A percentile compares a stretch with the other conserved stretches of the same genome.
Evolutionary conservation across 306 rosid species (phyloP).

Genomic region (Cicer pinnatifidum): DNA sequence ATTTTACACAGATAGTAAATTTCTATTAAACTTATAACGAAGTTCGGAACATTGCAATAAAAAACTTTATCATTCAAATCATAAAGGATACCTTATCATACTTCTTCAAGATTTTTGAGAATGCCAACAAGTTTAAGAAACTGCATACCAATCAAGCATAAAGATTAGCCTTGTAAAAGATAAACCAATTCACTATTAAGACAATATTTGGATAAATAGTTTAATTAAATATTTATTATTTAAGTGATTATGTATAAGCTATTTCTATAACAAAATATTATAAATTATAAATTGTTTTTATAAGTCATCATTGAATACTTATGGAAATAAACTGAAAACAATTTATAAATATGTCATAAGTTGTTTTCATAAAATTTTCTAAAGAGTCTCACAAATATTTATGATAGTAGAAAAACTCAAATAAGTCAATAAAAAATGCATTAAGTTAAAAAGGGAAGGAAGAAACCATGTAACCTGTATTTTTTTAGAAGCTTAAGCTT

Average conservation of each 20-base stretch:
- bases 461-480: constrained; percentile 57
- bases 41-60: not conserved
- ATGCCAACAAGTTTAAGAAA: constrained; percentile 72
- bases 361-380: not conserved
- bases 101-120: constrained; percentile 87
- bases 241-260: not conserved
- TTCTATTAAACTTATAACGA: no score
- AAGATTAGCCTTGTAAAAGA: constrained; percentile 1
- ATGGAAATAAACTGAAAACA: not conserved
- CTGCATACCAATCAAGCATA: constrained; percentile 49
- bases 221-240: not conserved
- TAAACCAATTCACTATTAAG: not conserved
- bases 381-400: not conserved
- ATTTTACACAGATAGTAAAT: no score
- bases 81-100: constrained; percentile 68
- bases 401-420: not conserved
- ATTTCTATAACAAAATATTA: not conserved
- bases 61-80: constrained; percentile 15
- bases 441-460: not conserved
- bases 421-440: not conserved
- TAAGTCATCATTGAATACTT: not conserved
- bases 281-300: not conserved
- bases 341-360: not conserved
- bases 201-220: not conserved
- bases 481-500: constrained; percentile 74